Conservation (phyloP, 164 flowering plant species). For the Vitis riparia region DNA sequence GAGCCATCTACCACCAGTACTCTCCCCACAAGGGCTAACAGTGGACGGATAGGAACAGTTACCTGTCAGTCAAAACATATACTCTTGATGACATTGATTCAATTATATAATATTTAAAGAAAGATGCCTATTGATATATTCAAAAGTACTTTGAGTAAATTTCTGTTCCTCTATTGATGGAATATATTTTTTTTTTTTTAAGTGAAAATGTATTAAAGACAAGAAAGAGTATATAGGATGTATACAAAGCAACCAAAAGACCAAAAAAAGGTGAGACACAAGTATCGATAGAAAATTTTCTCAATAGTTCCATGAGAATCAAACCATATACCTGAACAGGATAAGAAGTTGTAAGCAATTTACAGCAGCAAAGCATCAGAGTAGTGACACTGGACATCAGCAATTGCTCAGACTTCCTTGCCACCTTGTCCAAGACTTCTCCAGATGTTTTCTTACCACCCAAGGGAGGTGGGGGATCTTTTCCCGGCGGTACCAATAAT, state of each 20-base stretch:
- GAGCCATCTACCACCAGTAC: conserved; percentile 83
- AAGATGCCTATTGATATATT: no score
- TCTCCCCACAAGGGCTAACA: conserved; percentile 69
- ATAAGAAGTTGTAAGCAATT: conserved; percentile 66
- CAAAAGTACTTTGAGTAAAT: background rate
- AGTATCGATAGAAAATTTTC: no score
- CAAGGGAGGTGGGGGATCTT: conserved; percentile 65
- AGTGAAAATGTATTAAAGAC: no score
- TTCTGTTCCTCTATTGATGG: background rate
- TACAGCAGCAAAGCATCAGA: conserved; percentile 56
- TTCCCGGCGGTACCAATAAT: conserved; percentile 69
- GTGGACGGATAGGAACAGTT: conserved; percentile 53
- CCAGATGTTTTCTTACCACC: conserved; percentile 37
- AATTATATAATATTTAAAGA: no score
- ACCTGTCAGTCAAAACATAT: conserved; percentile 45
- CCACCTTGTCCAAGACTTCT: conserved; percentile 29
- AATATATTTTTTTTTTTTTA: background rate
- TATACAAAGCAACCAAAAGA: background rate
- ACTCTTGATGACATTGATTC: no score
- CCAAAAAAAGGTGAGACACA: background rate
- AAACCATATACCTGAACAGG: conserved; percentile 60
- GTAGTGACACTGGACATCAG: conserved; percentile 39
- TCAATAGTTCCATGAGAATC: no score
- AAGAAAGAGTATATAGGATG: no score
- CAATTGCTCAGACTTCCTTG: conserved; percentile 40